These are phyloP conservation scores for Hebeloma cylindrosporum DNA, from an alignment of 768 basidiomycete genomes.

Conservation along the genomic window DNA sequence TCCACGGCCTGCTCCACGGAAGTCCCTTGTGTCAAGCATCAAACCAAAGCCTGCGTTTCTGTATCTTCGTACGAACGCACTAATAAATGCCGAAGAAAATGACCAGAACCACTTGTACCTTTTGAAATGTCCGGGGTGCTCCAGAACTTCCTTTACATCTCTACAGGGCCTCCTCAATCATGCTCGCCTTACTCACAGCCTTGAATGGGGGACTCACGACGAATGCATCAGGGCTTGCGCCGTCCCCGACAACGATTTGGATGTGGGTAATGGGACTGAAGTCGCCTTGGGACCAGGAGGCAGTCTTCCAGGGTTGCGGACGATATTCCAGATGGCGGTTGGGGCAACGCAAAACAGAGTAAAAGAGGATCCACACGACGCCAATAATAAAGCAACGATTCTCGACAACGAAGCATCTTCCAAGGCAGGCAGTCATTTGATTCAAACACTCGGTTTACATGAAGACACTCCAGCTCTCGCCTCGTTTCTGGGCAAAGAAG, in stretches of 20 bases:
- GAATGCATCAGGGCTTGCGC: slow-evolving; percentile 55
- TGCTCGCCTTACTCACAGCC: slow-evolving; percentile 46
- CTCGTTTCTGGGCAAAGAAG: slow-evolving; percentile 45
- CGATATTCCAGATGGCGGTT: slow-evolving; percentile 51
- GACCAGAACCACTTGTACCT: slow-evolving; percentile 31
- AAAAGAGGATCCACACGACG: slow-evolving; percentile 1
- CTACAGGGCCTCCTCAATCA: slow-evolving; percentile 58
- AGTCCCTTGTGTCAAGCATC: slow-evolving; percentile 1
- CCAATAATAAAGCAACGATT: slow-evolving; percentile 2
- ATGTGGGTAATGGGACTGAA: slow-evolving; percentile 41
- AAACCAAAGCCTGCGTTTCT: slow-evolving; percentile 33
- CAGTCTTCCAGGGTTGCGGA: slow-evolving; percentile 46
- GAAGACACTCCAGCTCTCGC: slow-evolving; percentile 51
- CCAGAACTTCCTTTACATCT: slow-evolving; percentile 44
- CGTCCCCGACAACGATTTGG: slow-evolving; percentile 38
- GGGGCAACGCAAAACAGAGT: slow-evolving; percentile 18
- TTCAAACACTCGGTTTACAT: slow-evolving; percentile 47
- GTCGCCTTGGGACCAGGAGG: slow-evolving; percentile 43
- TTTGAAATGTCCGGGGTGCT: slow-evolving; percentile 47
- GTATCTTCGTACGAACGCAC: slow-evolving; percentile 36
- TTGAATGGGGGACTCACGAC: slow-evolving; percentile 57
- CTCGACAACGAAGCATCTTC: slow-evolving; percentile 9
- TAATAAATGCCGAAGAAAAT: slow-evolving; percentile 18
- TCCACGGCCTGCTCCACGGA: slow-evolving; percentile 22
- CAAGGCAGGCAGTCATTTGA: slow-evolving; percentile 30